Evolutionary conservation across 2,329 filamentous ascomycete genomes (phyloP).

Genomic region (Fusarium vanettenii): DNA sequence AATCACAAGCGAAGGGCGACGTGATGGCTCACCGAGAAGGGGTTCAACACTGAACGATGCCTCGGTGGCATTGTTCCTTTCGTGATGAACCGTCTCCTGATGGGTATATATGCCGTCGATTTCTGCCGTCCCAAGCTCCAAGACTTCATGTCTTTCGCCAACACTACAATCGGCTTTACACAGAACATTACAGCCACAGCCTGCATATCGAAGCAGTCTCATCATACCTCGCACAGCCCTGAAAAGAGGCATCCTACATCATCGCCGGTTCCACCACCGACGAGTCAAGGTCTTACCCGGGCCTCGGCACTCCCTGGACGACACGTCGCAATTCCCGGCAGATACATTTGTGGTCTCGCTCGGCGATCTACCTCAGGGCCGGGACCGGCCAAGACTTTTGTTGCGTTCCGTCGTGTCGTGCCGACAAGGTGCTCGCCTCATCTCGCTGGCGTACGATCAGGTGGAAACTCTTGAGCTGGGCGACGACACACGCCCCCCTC

Average conservation of each 20-base stretch:
- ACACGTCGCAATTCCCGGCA: conserved; percentile 10
- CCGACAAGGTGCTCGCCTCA: conserved; percentile 35
- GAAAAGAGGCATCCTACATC: not conserved
- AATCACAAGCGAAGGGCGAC: not conserved
- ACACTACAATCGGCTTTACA: not conserved
- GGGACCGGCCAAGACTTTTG: not conserved
- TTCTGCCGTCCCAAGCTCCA: not conserved
- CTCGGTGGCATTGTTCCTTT: not conserved
- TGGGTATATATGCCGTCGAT: not conserved
- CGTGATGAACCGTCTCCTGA: not conserved
- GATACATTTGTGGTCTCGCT: conserved; percentile 3
- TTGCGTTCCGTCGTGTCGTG: conserved; percentile 5
- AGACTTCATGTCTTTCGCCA: not conserved
- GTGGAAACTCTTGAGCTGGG: not conserved
- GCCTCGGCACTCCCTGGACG: not conserved
- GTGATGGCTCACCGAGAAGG: not conserved
- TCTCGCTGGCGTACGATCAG: not conserved
- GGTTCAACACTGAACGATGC: not conserved
- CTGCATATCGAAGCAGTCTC: not conserved
- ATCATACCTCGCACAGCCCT: not conserved
- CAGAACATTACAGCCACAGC: not conserved
- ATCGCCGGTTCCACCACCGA: not conserved
- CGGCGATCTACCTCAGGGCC: conserved; percentile 5
- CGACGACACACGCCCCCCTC: not conserved
- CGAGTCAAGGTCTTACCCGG: not conserved